phyloP scores from a whole-genome alignment of 768 basidiomycete species.

The Agrocybe praecox region DNA sequence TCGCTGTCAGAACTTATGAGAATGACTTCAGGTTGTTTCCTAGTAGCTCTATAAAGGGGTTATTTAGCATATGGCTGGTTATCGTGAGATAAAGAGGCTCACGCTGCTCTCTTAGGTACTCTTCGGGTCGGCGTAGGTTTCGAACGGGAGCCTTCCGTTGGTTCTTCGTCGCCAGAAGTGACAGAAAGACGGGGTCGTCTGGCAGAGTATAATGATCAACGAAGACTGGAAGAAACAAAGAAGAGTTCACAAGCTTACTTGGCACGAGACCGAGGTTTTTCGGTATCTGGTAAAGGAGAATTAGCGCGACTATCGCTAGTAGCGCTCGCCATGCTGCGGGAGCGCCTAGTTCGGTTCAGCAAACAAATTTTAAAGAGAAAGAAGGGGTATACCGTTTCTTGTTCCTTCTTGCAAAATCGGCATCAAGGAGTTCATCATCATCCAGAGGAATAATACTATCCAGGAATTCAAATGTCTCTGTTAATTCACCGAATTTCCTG shows the following conservation, averaged over 20 bases:
- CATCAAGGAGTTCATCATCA: constrained; percentile 53
- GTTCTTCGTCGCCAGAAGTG: constrained; percentile 42
- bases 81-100: not conserved
- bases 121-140: constrained; percentile 45
- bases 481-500: constrained; percentile 61
- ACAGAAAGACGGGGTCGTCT: constrained; percentile 62
- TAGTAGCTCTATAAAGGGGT: constrained; percentile 33
- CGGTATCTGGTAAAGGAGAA: constrained; percentile 33
- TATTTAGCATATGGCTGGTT: not conserved
- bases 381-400: constrained; percentile 44
- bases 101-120: constrained; percentile 61
- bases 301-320: constrained; percentile 37
- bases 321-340: constrained; percentile 55
- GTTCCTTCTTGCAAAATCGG: constrained; percentile 42
- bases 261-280: constrained; percentile 33
- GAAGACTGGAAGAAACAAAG: too few species aligned
- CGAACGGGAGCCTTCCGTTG: constrained; percentile 30
- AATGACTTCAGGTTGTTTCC: constrained; percentile 35
- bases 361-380: constrained; percentile 1
- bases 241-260: constrained; percentile 36
- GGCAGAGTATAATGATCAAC: not conserved
- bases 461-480: constrained; percentile 68
- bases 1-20: constrained; percentile 42
- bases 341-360: constrained; percentile 43
- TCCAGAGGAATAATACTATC: constrained; percentile 72